A percentile compares a stretch with the other conserved stretches of the same genome.
These are phyloP conservation scores for Aeminium ludgeri DNA, from an alignment of 495 filamentous ascomycete species.

Conservation along the genomic window DNA sequence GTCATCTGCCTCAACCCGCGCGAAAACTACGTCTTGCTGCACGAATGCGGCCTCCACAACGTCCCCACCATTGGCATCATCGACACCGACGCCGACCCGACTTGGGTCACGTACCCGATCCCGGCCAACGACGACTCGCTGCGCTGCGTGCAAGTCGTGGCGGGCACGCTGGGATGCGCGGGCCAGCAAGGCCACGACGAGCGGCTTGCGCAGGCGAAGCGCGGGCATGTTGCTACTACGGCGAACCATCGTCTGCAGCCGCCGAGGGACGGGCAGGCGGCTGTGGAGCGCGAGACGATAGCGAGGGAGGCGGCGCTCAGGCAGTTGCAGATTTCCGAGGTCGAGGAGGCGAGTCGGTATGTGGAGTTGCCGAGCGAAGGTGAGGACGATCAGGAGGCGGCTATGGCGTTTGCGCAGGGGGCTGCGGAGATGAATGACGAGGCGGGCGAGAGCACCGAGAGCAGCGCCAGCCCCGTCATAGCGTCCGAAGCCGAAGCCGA, in stretches of 20 bases:
- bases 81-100: conserved; percentile 84
- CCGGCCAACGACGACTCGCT: conserved; percentile 93
- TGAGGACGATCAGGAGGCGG: too few species aligned
- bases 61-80: conserved; percentile 91
- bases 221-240: neutral
- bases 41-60: conserved; percentile 74
- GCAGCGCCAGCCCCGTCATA: too few species aligned
- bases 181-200: conserved; percentile 57
- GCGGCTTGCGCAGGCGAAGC: conserved; percentile 24
- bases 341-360: too few species aligned
- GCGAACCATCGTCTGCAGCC: conserved; percentile 6
- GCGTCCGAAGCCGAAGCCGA: too few species aligned
- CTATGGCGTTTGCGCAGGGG: too few species aligned
- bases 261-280: conserved; percentile 4
- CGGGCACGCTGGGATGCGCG: conserved; percentile 67
- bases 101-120: conserved; percentile 91
- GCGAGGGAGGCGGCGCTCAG: neutral
- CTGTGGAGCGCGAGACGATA: too few species aligned
- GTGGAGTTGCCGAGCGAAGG: too few species aligned
- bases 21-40: conserved; percentile 77
- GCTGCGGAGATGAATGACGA: too few species aligned
- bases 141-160: conserved; percentile 62
- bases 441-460: too few species aligned
- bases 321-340: too few species aligned
- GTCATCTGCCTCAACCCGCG: conserved; percentile 83